Percentiles rank a stretch among this genome's conserved stretches.
Evolutionary conservation across 2,329 filamentous ascomycete species (phyloP).

Genomic region (Penicillium vulpinum): DNA sequence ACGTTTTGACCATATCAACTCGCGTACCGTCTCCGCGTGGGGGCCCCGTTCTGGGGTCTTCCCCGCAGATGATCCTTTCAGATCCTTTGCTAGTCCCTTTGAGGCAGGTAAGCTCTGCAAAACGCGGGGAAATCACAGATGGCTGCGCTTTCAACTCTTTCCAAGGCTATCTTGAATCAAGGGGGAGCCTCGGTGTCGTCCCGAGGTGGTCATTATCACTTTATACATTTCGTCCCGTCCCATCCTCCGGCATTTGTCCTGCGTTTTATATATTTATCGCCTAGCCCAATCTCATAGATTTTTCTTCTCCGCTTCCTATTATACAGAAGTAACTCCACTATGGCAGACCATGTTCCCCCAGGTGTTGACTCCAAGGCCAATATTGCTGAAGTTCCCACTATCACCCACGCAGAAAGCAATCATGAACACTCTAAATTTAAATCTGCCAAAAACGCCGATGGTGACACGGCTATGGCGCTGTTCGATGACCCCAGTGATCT

Average conservation of each 20-base stretch:
- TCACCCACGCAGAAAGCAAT: slow-evolving; percentile 32
- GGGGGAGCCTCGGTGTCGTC: not conserved
- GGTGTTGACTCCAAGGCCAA: slow-evolving; percentile 24
- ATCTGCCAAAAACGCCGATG: slow-evolving; percentile 36
- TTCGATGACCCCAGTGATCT: slow-evolving; percentile 52
- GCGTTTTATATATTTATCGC: not conserved
- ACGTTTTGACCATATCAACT: not conserved
- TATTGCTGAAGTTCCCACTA: slow-evolving; percentile 23
- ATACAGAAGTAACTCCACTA: not conserved
- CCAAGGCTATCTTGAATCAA: not conserved
- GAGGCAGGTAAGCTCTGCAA: slow-evolving; percentile 1
- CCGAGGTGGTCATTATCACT: not conserved
- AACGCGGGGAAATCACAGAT: slow-evolving; percentile 5
- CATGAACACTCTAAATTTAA: slow-evolving; percentile 29
- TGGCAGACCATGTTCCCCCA: slow-evolving; percentile 12
- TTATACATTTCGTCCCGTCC: not conserved
- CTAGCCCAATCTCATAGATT: not conserved
- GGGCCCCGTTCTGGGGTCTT: slow-evolving; percentile 6
- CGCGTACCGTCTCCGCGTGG: slow-evolving; percentile 7
- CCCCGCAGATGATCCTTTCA: slow-evolving; percentile 16
- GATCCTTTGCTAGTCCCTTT: not conserved
- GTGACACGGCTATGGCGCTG: slow-evolving; percentile 54
- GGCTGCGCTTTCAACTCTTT: not conserved
- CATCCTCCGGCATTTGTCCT: too few species aligned
- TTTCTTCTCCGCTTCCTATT: not conserved